phyloP scores from a whole-genome alignment of 2,329 filamentous ascomycete genomes.

The Hymenoscyphus occultus region DNA sequence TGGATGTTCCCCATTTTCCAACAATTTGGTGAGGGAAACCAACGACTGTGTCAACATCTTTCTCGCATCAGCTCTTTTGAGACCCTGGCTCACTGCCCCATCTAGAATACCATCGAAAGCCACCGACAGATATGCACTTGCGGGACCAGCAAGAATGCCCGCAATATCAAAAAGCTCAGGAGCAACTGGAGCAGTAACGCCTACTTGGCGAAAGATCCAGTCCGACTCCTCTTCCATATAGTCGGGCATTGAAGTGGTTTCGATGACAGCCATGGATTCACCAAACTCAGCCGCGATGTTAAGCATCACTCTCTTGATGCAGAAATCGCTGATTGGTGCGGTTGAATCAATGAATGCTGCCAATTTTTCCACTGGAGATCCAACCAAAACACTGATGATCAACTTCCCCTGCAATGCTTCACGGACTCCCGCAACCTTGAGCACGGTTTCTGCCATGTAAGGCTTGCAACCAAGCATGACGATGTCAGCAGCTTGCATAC shows the following conservation, averaged over 20 bases:
- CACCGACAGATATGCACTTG: constrained; percentile 72
- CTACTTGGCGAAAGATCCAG: constrained; percentile 76
- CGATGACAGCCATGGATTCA: constrained; percentile 78
- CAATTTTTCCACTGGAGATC: constrained; percentile 68
- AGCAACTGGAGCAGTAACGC: constrained; percentile 65
- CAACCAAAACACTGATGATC: constrained; percentile 78
- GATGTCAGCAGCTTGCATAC: constrained; percentile 68
- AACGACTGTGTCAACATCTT: constrained; percentile 77
- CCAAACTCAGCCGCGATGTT: constrained; percentile 78
- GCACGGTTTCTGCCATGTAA: constrained; percentile 66
- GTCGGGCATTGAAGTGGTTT: constrained; percentile 46
- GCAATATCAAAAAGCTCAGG: constrained; percentile 67
- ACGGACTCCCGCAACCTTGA: constrained; percentile 64
- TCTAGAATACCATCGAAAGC: constrained; percentile 75
- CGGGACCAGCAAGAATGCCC: constrained; percentile 71
- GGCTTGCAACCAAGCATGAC: constrained; percentile 81
- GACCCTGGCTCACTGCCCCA: constrained; percentile 73
- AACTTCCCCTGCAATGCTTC: constrained; percentile 76
- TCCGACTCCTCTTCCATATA: constrained; percentile 59
- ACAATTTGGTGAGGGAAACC: constrained; percentile 50
- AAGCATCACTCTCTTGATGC: constrained; percentile 74
- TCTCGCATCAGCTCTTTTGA: constrained; percentile 69
- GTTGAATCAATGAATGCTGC: constrained; percentile 54
- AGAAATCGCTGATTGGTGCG: constrained; percentile 34
- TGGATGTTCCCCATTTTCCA: constrained; percentile 66